Base-by-base conservation (phyloP, 2,329 filamentous ascomycete genomes). In the Scedosporium dehoogii region DNA sequence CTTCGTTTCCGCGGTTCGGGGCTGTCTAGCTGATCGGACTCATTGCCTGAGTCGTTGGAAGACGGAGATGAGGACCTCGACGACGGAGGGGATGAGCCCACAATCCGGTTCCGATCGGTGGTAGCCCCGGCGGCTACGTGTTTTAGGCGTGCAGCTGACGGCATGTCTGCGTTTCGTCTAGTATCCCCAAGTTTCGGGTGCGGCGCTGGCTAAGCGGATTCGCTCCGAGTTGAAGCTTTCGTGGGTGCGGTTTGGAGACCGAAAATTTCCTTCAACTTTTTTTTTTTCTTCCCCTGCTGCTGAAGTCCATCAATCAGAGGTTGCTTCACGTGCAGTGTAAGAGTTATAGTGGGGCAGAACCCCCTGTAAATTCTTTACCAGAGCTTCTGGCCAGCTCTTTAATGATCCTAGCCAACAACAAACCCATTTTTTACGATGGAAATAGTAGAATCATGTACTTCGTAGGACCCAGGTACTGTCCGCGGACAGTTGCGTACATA, bases 21-120 rank as follows among this genome's bases (percentile, higher is more conserved):
- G 67, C 73, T 77, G 71, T 80, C 77, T 51, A 84, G 76, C 63
- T 75, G 78, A 66, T 83, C 81, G 42, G 81, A 84, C 67, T 78
- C 76, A 62, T 62, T 73, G 48, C 70, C 69, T 42, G 67, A 67
- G 53, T 57, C 61, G 41, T 61, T 41, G 1, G 44, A 53, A 27
- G 44, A 53, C 6, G 25, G 7, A 29, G 44, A 61, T 21, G 25
- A 16, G n/a, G 59, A 61, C 25, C 38, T 23, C 27, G 59, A 61
- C 27, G 46, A 53, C 16, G 59, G 27, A 14, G n/a, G 29, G 27
- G 59, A 38, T 12, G 59, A 56, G 9, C 23, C 51, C 4, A 5
- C 18, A 55, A 29, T 41, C n/a, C 16, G 27, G 29, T 16, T 6
- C 41, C 58, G 29, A 53, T 62, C 60, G 41, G 48, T 27, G 5